A percentile compares a stretch with the other conserved stretches of the same genome.
Conservation (phyloP, 805 yeast genomes). For the Candida orba region DNA sequence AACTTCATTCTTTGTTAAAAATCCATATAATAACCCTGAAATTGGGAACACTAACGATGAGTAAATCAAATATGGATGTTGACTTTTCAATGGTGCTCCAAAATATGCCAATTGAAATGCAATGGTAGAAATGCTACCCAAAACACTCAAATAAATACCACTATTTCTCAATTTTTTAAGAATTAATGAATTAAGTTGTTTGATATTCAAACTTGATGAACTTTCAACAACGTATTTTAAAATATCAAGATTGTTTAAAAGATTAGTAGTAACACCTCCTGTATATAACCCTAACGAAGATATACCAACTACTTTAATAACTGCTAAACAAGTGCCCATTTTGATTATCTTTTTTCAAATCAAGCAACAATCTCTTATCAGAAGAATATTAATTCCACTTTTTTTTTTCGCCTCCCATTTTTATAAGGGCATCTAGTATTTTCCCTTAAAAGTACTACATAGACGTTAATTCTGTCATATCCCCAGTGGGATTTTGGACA, state of each 20-base stretch:
- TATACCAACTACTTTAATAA: constrained; percentile 56
- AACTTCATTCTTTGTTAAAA: constrained; percentile 6
- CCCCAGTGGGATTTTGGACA: too few species aligned
- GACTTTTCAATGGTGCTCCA: constrained; percentile 45
- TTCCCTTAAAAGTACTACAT: too few species aligned
- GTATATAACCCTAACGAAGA: constrained; percentile 63
- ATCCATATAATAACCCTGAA: constrained; percentile 10
- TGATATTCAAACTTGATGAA: constrained; percentile 25
- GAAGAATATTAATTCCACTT: too few species aligned
- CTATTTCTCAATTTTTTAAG: constrained; percentile 17
- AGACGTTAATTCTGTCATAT: too few species aligned
- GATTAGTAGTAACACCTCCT: constrained; percentile 37
- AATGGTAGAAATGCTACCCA: constrained; percentile 43
- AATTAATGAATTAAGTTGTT: constrained; percentile 17
- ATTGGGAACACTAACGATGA: constrained; percentile 23
- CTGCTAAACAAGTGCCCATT: constrained; percentile 50
- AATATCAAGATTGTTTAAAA: constrained; percentile 16
- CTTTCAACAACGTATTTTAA: constrained; percentile 24
- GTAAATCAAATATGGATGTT: constrained; percentile 70
- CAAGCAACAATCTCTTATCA: background rate
- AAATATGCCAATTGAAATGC: constrained; percentile 50
- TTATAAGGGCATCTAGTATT: too few species aligned
- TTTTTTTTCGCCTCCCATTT: background rate
- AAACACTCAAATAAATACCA: constrained; percentile 21
- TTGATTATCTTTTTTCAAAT: background rate